phyloP scores from a whole-genome alignment of 176 grass and related monocot species.

The Oryza meyeriana region DNA sequence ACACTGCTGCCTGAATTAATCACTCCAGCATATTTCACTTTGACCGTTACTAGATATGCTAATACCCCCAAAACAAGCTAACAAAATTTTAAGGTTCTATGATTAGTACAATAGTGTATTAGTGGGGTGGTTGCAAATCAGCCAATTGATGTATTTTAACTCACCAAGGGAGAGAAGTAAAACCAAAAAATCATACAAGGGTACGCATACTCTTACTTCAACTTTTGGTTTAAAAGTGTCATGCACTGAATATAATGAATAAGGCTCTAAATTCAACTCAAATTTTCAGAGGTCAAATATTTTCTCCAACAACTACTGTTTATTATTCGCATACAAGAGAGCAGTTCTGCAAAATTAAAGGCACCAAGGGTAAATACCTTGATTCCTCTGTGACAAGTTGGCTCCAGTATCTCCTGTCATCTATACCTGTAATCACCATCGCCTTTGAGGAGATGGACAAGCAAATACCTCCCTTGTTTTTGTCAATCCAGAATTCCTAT shows the following conservation, averaged over 20 bases:
- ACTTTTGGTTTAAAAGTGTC: not conserved
- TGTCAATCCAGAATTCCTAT: constrained; percentile 91
- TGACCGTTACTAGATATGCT: not conserved
- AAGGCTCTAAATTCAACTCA: not conserved
- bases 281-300: constrained; percentile 20
- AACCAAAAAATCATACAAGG: not conserved
- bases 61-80: not conserved
- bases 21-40: not conserved
- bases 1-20: not conserved
- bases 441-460: constrained; percentile 85
- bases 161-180: not conserved
- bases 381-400: constrained; percentile 78
- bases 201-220: not conserved
- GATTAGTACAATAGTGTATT: not conserved
- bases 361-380: constrained; percentile 40
- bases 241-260: not conserved
- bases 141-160: not conserved
- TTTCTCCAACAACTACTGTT: not conserved
- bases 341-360: not conserved
- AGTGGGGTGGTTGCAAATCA: not conserved
- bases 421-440: constrained; percentile 82
- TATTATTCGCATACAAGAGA: not conserved
- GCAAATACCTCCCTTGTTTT: constrained; percentile 62
- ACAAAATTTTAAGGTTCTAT: not conserved
- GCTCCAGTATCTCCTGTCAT: constrained; percentile 89